Evolutionary conservation across 2,329 filamentous ascomycete genomes (phyloP), one percentile per base, ranked within the genome.

Genomic region (Alternaria gansuensis): DNA sequence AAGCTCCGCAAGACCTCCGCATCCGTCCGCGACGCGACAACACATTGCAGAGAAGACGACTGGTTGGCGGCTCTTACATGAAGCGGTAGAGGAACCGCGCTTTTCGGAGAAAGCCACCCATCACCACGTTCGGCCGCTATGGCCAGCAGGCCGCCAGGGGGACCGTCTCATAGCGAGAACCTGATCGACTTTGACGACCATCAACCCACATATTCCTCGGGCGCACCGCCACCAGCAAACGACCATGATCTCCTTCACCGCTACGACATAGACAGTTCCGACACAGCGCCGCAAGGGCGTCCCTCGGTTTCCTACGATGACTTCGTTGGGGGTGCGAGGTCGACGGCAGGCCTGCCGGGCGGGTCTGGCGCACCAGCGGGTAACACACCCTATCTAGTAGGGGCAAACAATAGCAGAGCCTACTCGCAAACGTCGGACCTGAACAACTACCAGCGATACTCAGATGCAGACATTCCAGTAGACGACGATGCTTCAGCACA

Each of bases 241-340:
- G 93, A 97, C 76, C 90, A 96, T 67, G 88, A 93, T 66, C 83
- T 96, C 46, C 81, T 94, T 73, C 86, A 88, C 75, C 87, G 87
- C 65, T 93, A 92, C 80, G 86, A 90, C 72, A 87, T 90, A 73
- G 84, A 91, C 71, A 83, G 87, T 65, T 82, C 84, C 63, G 86
- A 91, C 65, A 82, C 85, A 65, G 79, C 88, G 68, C 81, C 84
- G 45, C 85, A 86, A 62, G 80, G 87, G 57, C 90, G 94, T 67
- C 91, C 93, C 51, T 97, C 93, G 26, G 88, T 94, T 51, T 96
- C 93, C 58, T 97, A 97, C 79, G 94, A 97, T 83, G 90, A 95
- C 71, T 98, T 97, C 77, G 89, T 98, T 63, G 94, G 94, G 64
- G 88, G 83, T 49, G 81, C 82, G 64, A 82, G 82, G 61, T 80